Conservation (phyloP, 2,329 filamentous ascomycete genomes). For the Aspergillus pseudotamarii region DNA sequence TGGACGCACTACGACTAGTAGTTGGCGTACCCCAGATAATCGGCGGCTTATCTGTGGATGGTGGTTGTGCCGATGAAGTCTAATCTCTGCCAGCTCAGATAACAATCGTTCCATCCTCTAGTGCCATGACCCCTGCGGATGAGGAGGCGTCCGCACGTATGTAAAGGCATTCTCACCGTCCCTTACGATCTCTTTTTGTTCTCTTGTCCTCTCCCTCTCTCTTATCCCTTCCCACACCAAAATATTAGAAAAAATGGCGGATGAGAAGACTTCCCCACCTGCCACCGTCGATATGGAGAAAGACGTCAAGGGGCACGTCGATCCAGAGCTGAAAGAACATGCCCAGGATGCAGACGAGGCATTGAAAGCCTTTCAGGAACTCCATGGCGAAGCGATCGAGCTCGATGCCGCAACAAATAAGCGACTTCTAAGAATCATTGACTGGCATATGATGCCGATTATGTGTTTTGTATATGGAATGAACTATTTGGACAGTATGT, state of each 20-base stretch:
- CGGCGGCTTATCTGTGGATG: conserved; percentile 21
- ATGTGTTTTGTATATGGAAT: conserved; percentile 62
- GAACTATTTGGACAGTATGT: conserved; percentile 57
- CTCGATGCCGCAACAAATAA: conserved; percentile 61
- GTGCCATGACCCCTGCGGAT: background rate
- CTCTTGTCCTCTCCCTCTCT: background rate
- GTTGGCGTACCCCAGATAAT: conserved; percentile 22
- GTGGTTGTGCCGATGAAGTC: background rate
- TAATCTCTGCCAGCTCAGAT: conserved; percentile 2
- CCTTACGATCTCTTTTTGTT: background rate
- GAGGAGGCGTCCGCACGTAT: conserved; percentile 1
- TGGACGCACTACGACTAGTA: background rate
- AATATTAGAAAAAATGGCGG: conserved; percentile 20
- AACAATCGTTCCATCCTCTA: background rate
- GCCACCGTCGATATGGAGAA: conserved; percentile 25
- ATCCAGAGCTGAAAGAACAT: conserved; percentile 51
- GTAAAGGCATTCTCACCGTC: background rate
- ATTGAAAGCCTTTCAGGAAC: conserved; percentile 56
- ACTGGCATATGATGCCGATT: conserved; percentile 64
- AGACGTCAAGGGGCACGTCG: conserved; percentile 19
- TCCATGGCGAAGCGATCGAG: conserved; percentile 54
- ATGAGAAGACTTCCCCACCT: conserved; percentile 43
- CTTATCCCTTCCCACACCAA: background rate
- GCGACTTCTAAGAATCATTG: conserved; percentile 62
- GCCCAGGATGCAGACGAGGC: conserved; percentile 63